Percentiles rank a stretch among this genome's conserved stretches.
Evolutionary conservation across 106 monocot species (phyloP).

Genomic region (Amphibolis antarctica): DNA sequence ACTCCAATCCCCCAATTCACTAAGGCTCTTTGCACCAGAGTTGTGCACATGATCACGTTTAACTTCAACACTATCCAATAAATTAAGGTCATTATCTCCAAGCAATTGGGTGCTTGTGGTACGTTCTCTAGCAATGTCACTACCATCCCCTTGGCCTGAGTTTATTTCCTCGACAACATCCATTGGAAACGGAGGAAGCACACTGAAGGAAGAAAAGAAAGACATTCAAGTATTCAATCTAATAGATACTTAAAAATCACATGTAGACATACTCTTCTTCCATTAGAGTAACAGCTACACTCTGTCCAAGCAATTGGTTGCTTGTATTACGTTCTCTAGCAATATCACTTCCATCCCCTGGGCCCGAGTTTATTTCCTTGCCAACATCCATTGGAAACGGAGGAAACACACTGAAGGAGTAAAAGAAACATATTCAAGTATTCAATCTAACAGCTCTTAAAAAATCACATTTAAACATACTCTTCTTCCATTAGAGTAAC

Average conservation of each 20-base stretch:
- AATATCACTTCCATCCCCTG: slow-evolving; percentile 7
- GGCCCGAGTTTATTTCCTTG: neutral
- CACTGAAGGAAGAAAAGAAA: slow-evolving; percentile 18
- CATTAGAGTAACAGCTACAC: slow-evolving; percentile 18
- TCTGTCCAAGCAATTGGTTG: slow-evolving; percentile 2
- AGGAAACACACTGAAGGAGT: slow-evolving; percentile 28
- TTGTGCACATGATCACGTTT: slow-evolving; percentile 35
- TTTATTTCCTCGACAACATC: slow-evolving; percentile 1
- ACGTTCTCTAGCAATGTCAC: slow-evolving; percentile 5
- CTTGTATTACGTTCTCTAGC: slow-evolving; percentile 1
- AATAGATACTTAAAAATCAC: neutral
- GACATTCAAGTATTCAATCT: no score
- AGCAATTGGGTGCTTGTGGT: slow-evolving; percentile 6
- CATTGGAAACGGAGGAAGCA: slow-evolving; percentile 22
- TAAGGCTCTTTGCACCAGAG: slow-evolving; percentile 1
- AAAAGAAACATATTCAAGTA: neutral
- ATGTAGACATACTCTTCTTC: slow-evolving; percentile 41
- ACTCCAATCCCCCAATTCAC: slow-evolving; percentile 4
- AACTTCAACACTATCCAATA: slow-evolving; percentile 14
- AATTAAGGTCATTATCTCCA: neutral
- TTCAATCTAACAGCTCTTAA: neutral
- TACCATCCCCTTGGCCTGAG: slow-evolving; percentile 1
- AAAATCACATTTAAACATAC: slow-evolving; percentile 21
- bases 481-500: slow-evolving; percentile 32
- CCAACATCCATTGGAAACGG: slow-evolving; percentile 10